Evolutionary conservation across 495 filamentous ascomycete species (phyloP), one percentile per base, ranked within the genome.

Genomic region (Annulohypoxylon bovei): DNA sequence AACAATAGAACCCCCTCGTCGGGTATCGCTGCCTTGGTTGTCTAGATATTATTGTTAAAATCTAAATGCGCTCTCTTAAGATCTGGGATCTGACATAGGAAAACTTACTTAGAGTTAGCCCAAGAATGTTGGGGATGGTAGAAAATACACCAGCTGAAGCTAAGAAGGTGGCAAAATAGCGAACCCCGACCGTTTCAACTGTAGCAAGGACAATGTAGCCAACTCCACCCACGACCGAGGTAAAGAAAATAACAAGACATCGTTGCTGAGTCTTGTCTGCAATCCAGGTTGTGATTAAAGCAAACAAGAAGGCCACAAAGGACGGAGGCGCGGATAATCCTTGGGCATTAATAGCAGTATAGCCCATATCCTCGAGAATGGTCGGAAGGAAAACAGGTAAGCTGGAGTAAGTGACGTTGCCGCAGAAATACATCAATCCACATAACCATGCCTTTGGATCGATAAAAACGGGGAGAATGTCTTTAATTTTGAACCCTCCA

Each of bases 311-410:
- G 1, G 90, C 87, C 23, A 89, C 77, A 63, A 94, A 89, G 75
- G 90, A 95, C 0, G 92, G 91, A 14, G 92, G 92, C 0, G 91
- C 90, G 3, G 89, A 90, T 46, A 95, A 87, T 3, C 90, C 92
- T 76, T 95, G 92, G 2, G 92, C 87, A 52, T 90, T 81, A 59
- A 92, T 87, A 18, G 85, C 77, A 9, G 83, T 88, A 77, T 90
- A 94, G 16, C 91, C 91, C 90, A 94, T 93, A 33, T 90, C 87
- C 56, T 87, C 81, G 28, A 93, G 83, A 70, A 94, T 92, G 3
- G 91, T 94, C 0, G 92, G 92, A 4, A 95, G 84, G 76, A 94
- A 95, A 12, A 93, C 90, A 0, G 92, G 91, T 11, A 95, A 85
- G 5, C 90, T 92, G 4, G 89, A 88, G 79, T 93, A 94, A 69